These are phyloP conservation scores for Xerocomus cyaneibrunnescens DNA, from an alignment of 1,284 basidiomycete species.

Conservation along the genomic window DNA sequence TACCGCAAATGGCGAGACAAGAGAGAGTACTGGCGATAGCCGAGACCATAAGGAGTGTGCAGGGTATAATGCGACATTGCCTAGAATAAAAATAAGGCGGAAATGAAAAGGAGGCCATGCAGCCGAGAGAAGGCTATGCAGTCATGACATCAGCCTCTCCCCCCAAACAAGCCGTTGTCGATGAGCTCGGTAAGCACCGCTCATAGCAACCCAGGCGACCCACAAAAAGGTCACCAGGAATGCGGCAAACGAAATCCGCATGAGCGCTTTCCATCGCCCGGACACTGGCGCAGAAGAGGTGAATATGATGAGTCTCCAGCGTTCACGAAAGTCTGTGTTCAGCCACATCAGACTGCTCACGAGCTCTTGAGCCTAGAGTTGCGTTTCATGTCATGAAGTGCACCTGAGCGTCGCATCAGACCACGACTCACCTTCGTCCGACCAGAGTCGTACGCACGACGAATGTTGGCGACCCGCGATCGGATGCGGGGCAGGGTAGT, in stretches of 20 bases:
- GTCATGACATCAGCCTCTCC: slow-evolving; percentile 65
- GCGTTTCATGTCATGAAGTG: neutral
- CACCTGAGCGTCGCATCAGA: neutral
- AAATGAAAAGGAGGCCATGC: neutral
- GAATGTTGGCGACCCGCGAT: slow-evolving; percentile 57
- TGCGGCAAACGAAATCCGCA: slow-evolving; percentile 57
- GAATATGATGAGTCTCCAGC: slow-evolving; percentile 69
- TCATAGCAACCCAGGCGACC: slow-evolving; percentile 58
- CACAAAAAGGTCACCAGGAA: slow-evolving; percentile 55
- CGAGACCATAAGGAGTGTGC: neutral
- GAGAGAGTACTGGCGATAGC: neutral
- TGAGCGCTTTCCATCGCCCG: slow-evolving; percentile 58
- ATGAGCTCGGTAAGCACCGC: slow-evolving; percentile 67
- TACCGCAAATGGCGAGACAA: neutral
- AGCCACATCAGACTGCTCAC: slow-evolving; percentile 65
- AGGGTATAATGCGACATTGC: neutral
- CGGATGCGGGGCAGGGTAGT: slow-evolving; percentile 58
- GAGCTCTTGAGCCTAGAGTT: slow-evolving; percentile 54
- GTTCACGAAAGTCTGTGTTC: slow-evolving; percentile 69
- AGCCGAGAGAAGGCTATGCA: neutral
- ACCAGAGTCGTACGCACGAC: slow-evolving; percentile 65
- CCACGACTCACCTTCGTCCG: slow-evolving; percentile 50
- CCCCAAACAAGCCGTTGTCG: slow-evolving; percentile 73
- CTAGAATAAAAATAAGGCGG: neutral
- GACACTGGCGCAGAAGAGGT: slow-evolving; percentile 67